phyloP scores from a whole-genome alignment of 2,329 filamentous ascomycete species.

The Aureobasidium sp. region DNA sequence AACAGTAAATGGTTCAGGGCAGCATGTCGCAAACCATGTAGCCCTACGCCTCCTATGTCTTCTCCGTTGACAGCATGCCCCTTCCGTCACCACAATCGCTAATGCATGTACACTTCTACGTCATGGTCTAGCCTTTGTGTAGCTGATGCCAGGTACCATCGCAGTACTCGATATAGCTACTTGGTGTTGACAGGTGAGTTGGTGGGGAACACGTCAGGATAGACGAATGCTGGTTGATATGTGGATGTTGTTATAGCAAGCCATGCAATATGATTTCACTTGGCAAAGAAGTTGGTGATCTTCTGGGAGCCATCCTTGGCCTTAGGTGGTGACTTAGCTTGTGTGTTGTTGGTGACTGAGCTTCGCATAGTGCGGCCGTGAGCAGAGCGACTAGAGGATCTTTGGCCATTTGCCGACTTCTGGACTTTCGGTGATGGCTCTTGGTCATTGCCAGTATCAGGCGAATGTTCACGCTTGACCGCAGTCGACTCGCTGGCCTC shows the following conservation, averaged over 20 bases:
- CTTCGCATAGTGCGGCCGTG: constrained; percentile 41
- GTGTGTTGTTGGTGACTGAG: constrained; percentile 47
- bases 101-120: not conserved
- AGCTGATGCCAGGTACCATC: not conserved
- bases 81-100: not conserved
- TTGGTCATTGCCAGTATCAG: constrained; percentile 23
- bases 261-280: constrained; percentile 23
- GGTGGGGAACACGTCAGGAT: not conserved
- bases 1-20: not conserved
- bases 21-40: not conserved
- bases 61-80: not conserved
- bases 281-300: constrained; percentile 50
- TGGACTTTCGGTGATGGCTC: constrained; percentile 31
- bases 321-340: constrained; percentile 38
- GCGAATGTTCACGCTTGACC: constrained; percentile 42
- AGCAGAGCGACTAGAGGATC: not conserved
- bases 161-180: not conserved
- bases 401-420: constrained; percentile 16
- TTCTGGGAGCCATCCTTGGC: constrained; percentile 42
- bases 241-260: not conserved
- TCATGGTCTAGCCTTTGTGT: not conserved
- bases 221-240: not conserved
- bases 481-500: constrained; percentile 23
- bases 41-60: not conserved
- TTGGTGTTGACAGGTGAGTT: not conserved